A percentile compares a stretch with the other conserved stretches of the same genome.
phyloP scores from a whole-genome alignment of 345 rosid species.

The Syzygium jambos region DNA sequence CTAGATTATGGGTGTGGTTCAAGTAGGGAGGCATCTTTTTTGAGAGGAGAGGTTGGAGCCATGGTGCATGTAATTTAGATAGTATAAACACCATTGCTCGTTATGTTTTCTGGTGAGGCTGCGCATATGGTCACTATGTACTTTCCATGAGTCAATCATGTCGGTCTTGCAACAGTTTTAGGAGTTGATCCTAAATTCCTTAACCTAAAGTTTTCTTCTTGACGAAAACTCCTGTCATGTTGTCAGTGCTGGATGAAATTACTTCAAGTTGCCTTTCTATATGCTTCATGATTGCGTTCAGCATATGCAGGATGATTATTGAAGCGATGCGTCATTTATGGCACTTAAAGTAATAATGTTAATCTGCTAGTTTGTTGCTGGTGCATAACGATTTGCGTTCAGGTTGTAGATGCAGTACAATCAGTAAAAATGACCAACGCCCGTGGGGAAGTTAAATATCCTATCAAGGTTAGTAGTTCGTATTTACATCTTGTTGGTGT shows the following conservation, averaged over 20 bases:
- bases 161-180: not conserved
- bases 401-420: slow-evolving; percentile 89
- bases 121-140: not conserved
- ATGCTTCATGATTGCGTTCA: not conserved
- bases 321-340: not conserved
- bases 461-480: slow-evolving; percentile 61
- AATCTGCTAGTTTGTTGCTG: not conserved
- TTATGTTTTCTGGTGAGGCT: not conserved
- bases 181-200: not conserved
- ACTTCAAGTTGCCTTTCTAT: not conserved
- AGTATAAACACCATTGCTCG: not conserved
- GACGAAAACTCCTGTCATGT: not conserved
- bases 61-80: not conserved
- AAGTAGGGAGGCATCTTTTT: not conserved
- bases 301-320: not conserved
- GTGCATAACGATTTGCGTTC: not conserved
- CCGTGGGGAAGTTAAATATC: slow-evolving; percentile 83
- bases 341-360: not conserved
- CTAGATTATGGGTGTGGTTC: not conserved
- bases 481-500: not conserved
- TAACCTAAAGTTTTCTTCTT: not conserved
- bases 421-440: slow-evolving; percentile 85
- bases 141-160: not conserved
- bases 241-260: not conserved
- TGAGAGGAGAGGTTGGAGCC: not conserved